These are phyloP conservation scores for Entophlyctis helioformis DNA, from an alignment of 192 early-diverging fungal species.

Conservation along the genomic window DNA sequence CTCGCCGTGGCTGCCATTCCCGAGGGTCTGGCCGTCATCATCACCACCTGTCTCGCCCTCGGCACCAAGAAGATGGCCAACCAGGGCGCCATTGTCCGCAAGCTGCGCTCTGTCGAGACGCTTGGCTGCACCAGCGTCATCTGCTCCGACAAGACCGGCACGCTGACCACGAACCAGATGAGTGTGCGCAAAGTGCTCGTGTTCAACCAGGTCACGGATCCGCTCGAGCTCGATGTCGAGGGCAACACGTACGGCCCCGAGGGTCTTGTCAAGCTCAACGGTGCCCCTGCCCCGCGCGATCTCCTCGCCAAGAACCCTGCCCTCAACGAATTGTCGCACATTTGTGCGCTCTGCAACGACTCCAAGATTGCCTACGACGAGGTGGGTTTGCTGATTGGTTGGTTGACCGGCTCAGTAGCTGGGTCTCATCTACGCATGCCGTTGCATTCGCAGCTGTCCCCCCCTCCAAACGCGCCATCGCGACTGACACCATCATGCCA, in stretches of 20 bases:
- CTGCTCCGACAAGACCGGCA: slow-evolving; percentile 99
- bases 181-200: slow-evolving; percentile 25
- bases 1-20: slow-evolving; percentile 98
- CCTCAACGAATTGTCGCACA: slow-evolving; percentile 62
- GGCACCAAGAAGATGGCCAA: slow-evolving; percentile 97
- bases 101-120: slow-evolving; percentile 87
- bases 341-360: slow-evolving; percentile 88
- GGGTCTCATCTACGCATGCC: too few relatives aligned
- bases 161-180: slow-evolving; percentile 98
- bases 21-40: slow-evolving; percentile 96
- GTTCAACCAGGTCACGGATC: neutral
- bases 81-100: slow-evolving; percentile 90
- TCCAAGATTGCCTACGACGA: slow-evolving; percentile 72
- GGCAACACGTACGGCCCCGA: slow-evolving; percentile 81
- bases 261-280: slow-evolving; percentile 49
- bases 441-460: too few relatives aligned
- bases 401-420: too few relatives aligned
- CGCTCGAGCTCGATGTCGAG: slow-evolving; percentile 60
- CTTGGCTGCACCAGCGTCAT: slow-evolving; percentile 95
- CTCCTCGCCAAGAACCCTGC: slow-evolving; percentile 40
- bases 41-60: slow-evolving; percentile 93
- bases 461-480: too few relatives aligned
- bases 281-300: slow-evolving; percentile 24
- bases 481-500: too few relatives aligned
- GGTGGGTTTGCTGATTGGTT: too few relatives aligned